Evolutionary conservation across 805 yeast genomes (phyloP).

Genomic region (Lipomyces mesembrius): DNA sequence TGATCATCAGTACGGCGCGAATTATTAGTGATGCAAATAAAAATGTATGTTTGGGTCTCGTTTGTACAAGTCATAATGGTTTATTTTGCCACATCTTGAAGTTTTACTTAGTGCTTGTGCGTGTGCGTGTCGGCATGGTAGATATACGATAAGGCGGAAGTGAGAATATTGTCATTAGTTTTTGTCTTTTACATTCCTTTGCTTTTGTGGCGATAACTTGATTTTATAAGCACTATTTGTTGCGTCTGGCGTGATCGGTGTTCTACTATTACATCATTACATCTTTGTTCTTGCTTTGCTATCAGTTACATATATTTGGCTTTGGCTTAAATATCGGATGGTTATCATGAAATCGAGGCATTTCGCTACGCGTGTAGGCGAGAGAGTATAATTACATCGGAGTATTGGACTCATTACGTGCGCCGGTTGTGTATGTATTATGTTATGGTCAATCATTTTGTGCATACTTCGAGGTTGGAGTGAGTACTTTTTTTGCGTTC

Average conservation of each 20-base stretch:
- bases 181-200: conserved; percentile 8
- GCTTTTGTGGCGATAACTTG: conserved; percentile 8
- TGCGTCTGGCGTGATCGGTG: conserved; percentile 3
- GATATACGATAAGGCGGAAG: conserved; percentile 15
- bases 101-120: conserved; percentile 11
- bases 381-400: not conserved
- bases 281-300: conserved; percentile 10
- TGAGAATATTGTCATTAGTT: not conserved
- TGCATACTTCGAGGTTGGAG: conserved; percentile 1
- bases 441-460: conserved; percentile 1
- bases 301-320: conserved; percentile 7
- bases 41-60: not conserved
- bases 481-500: not conserved
- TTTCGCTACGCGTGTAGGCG: not conserved
- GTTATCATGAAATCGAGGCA: not conserved
- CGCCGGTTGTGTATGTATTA: not conserved
- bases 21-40: not conserved
- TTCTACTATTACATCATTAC: conserved; percentile 7
- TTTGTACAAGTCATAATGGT: conserved; percentile 11
- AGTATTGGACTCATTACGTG: not conserved
- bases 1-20: conserved; percentile 6
- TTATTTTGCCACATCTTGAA: conserved; percentile 13
- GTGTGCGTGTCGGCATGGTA: not conserved
- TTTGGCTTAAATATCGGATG: not conserved
- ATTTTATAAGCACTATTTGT: conserved; percentile 14